phyloP scores from a whole-genome alignment of 768 basidiomycete species.

The Boletus tomentosulus region DNA sequence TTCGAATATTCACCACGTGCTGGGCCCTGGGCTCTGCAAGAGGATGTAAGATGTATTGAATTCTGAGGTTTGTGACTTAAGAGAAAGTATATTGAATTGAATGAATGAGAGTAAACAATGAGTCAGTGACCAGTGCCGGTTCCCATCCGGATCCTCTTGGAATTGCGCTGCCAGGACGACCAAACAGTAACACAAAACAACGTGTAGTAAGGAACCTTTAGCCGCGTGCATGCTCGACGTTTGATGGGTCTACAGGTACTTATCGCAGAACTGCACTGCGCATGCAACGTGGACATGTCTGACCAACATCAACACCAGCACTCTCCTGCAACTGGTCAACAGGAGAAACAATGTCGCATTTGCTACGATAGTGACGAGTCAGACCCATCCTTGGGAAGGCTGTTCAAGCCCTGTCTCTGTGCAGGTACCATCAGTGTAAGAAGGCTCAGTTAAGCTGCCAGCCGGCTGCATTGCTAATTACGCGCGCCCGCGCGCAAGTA shows the following conservation, averaged over 20 bases:
- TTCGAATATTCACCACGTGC: too few relatives aligned
- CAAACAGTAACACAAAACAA: conserved; percentile 4
- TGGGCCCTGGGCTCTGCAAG: too few relatives aligned
- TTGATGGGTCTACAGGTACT: background rate
- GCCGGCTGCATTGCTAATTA: conserved; percentile 17
- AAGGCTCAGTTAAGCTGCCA: conserved; percentile 4
- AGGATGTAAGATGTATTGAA: too few relatives aligned
- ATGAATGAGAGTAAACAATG: background rate
- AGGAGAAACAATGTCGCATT: conserved; percentile 77
- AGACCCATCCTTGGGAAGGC: conserved; percentile 60
- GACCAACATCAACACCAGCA: conserved; percentile 13
- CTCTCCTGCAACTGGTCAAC: conserved; percentile 2
- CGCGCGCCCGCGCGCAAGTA: conserved; percentile 41
- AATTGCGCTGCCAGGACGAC: background rate
- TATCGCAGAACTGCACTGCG: background rate
- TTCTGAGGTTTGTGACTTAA: background rate
- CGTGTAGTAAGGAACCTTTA: background rate
- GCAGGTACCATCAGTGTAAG: conserved; percentile 71
- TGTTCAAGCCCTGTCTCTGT: conserved; percentile 70
- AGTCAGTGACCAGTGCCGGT: background rate
- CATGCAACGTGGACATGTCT: conserved; percentile 15
- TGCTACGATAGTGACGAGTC: conserved; percentile 68
- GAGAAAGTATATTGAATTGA: background rate
- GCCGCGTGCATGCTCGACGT: background rate
- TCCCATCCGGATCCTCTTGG: conserved; percentile 12